Evolutionary conservation across 2,329 filamentous ascomycete species (phyloP).

Genomic region (Fusarium keratoplasticum): DNA sequence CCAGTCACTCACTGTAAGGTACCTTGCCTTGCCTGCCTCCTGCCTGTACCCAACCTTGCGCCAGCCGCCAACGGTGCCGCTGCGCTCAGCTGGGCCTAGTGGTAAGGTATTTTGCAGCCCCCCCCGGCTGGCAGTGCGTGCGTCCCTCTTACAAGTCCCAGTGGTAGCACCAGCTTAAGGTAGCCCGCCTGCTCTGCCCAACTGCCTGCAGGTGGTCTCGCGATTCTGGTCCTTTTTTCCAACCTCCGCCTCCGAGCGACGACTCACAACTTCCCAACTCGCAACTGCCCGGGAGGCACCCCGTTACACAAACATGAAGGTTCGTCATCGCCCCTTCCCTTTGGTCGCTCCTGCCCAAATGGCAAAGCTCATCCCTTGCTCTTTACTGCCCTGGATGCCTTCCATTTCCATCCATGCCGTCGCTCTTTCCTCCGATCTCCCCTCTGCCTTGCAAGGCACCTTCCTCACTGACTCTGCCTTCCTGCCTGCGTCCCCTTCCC

Average conservation of each 20-base stretch:
- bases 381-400: conserved; percentile 7
- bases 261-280: conserved; percentile 41
- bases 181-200: conserved; percentile 35
- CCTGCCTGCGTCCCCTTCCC: conserved; percentile 24
- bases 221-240: conserved; percentile 39
- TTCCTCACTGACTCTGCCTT: conserved; percentile 1
- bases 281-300: conserved; percentile 45
- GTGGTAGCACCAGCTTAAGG: conserved; percentile 39
- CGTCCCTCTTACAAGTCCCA: background rate
- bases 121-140: conserved; percentile 7
- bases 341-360: conserved; percentile 27
- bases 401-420: conserved; percentile 3
- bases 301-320: conserved; percentile 53
- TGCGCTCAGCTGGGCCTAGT: conserved; percentile 23
- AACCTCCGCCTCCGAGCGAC: conserved; percentile 31
- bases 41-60: conserved; percentile 11
- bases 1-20: conserved; percentile 36
- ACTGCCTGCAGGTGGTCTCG: conserved; percentile 32
- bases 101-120: conserved; percentile 4
- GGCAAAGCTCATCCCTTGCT: conserved; percentile 8
- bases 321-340: conserved; percentile 44
- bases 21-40: conserved; percentile 9
- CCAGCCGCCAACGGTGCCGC: conserved; percentile 33
- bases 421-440: conserved; percentile 13
- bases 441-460: conserved; percentile 13